Percentiles rank a stretch among this genome's conserved stretches.
These are phyloP conservation scores for Suhomyces sp. DNA, from an alignment of 805 yeast genomes.

Conservation along the genomic window DNA sequence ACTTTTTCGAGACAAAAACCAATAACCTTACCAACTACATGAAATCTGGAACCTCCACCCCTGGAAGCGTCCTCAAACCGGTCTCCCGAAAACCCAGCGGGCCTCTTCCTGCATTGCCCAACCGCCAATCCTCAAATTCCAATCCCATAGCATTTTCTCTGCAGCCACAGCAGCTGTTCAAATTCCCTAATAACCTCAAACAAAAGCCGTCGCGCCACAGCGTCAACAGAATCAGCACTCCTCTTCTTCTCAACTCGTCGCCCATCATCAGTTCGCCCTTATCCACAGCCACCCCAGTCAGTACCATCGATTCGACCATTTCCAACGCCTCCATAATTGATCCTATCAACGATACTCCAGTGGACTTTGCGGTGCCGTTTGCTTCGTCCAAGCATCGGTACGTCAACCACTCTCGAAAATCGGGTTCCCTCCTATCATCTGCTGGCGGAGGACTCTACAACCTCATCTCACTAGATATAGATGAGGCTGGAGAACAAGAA, in stretches of 20 bases:
- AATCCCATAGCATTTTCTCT: not conserved
- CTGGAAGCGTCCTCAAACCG: slow-evolving; percentile 1
- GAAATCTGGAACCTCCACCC: slow-evolving; percentile 2
- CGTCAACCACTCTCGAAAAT: slow-evolving; percentile 15
- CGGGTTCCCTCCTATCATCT: slow-evolving; percentile 21
- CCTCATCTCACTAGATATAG: slow-evolving; percentile 19
- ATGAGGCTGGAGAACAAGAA: slow-evolving; percentile 23
- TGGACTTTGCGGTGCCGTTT: slow-evolving; percentile 31
- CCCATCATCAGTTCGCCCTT: slow-evolving; percentile 37
- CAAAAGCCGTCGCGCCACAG: slow-evolving; percentile 9
- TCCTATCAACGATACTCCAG: slow-evolving; percentile 40
- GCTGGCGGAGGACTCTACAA: slow-evolving; percentile 22
- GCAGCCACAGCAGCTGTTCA: slow-evolving; percentile 4
- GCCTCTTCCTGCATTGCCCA: slow-evolving; percentile 7
- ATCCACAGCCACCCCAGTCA: slow-evolving; percentile 27
- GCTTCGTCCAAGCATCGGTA: slow-evolving; percentile 8
- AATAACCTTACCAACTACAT: slow-evolving; percentile 5
- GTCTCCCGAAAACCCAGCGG: not conserved
- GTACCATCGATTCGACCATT: slow-evolving; percentile 22
- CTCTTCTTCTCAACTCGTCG: slow-evolving; percentile 17
- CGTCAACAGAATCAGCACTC: slow-evolving; percentile 11
- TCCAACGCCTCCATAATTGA: slow-evolving; percentile 25
- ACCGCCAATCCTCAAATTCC: not conserved
- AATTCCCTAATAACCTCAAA: slow-evolving; percentile 11
- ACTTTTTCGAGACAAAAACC: slow-evolving; percentile 20